Percentiles rank a stretch among this genome's conserved stretches.
Conservation (phyloP, 2,329 filamentous ascomycete genomes). For the Gnomoniopsis smithogilvyi region DNA sequence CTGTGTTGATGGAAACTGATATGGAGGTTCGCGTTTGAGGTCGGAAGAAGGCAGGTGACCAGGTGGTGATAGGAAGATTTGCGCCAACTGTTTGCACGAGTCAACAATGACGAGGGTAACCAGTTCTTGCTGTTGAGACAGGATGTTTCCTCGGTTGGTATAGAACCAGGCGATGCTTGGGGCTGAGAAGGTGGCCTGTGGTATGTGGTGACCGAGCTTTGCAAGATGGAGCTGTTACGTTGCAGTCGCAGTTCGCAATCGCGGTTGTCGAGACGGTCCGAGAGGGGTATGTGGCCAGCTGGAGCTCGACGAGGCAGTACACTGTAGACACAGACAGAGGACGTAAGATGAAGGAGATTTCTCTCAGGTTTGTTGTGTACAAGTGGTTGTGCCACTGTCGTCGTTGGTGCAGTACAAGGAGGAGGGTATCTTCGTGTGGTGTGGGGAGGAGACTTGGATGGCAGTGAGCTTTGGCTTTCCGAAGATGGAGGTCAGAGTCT, state of each 20-base stretch:
- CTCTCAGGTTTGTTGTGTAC: neutral
- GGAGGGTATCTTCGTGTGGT: neutral
- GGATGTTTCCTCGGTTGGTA: neutral
- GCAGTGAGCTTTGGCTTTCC: neutral
- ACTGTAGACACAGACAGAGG: neutral
- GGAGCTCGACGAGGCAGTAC: neutral
- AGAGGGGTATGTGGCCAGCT: neutral
- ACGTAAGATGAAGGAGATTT: neutral
- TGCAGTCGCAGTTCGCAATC: neutral
- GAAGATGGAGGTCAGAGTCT: neutral
- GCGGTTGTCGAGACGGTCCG: neutral
- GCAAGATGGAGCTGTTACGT: neutral
- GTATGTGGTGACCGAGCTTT: neutral
- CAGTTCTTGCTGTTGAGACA: neutral
- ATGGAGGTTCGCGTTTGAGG: neutral
- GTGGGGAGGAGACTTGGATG: neutral
- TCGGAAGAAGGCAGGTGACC: neutral
- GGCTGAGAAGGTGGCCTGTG: neutral
- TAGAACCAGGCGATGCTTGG: neutral
- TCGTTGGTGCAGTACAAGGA: neutral
- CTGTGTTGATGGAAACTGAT: neutral
- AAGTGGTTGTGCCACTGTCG: neutral
- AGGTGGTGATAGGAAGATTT: neutral
- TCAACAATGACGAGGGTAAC: neutral
- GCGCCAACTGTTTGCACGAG: neutral